Conservation (phyloP, 2,329 filamentous ascomycete genomes). For the Aspergillus chevalieri region DNA sequence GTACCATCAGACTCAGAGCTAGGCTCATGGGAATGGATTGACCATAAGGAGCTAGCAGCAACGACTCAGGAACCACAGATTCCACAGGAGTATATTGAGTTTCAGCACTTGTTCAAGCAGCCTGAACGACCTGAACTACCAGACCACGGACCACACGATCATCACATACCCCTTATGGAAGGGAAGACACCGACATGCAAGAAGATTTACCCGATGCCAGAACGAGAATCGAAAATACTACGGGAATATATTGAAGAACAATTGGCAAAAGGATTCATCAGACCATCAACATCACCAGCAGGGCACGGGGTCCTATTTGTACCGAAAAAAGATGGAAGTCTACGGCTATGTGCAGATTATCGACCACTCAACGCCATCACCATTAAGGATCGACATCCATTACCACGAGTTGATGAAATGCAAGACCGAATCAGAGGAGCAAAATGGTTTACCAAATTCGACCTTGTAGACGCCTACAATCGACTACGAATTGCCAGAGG, state of each 20-base stretch:
- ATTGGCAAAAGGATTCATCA: not conserved
- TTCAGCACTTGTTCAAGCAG: too few species aligned
- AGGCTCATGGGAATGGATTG: not conserved
- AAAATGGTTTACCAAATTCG: constrained; percentile 19
- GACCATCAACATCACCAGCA: not conserved
- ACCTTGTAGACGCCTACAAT: constrained; percentile 16
- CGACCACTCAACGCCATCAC: constrained; percentile 18
- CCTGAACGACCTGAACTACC: not conserved
- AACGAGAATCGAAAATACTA: not conserved
- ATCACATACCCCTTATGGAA: not conserved
- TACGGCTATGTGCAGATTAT: constrained; percentile 12
- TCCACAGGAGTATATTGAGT: too few species aligned
- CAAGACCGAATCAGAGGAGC: constrained; percentile 10
- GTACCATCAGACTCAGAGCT: not conserved
- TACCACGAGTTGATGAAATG: constrained; percentile 19
- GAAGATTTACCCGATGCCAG: not conserved
- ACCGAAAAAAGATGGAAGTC: not conserved
- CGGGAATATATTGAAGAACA: not conserved
- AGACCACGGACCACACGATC: not conserved
- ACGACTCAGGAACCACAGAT: too few species aligned
- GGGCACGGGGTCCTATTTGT: not conserved
- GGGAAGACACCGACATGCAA: not conserved
- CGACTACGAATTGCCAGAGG: constrained; percentile 12
- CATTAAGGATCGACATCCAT: constrained; percentile 18
- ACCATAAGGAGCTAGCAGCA: too few species aligned